Base-by-base conservation (phyloP, 768 basidiomycete genomes). In the Pisolithus tinctorius region DNA sequence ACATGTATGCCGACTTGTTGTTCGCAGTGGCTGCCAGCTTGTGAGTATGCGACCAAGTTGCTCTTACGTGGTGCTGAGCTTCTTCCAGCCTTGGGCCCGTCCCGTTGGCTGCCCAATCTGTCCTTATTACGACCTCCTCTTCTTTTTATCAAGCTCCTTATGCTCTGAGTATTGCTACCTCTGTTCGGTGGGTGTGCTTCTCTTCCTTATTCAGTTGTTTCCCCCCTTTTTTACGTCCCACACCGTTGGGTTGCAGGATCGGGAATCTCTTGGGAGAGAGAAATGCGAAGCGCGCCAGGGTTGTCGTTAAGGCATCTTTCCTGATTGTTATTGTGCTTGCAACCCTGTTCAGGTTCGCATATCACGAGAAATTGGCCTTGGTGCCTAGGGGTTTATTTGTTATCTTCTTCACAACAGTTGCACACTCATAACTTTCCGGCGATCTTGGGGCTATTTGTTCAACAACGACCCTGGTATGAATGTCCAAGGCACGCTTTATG, bases 241-340 rank as follows among this genome's bases (percentile, higher is more conserved):
- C 17, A 13, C 6, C 13, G 13, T 6, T 38, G 13, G 17, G 6
- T 17, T 17, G 13, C 17, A 89, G 89, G 8, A 84, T 93, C 30
- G 93, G 93, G 13, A 96, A 96, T 60, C 73, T 95, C 3, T 76
- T 96, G 2, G 93, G 94, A 4, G 86, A 93, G 55, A 73, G 79
- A 34, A 83, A 90, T 34, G 81, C 84, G 0, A 73, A 74, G 50
- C 83, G 89, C 45, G 93, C 94, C 0, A 76, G 73, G 10, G 72
- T 87, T 37, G 79, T 87, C 0, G 79, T 86, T 2, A 75, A 74
- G 41, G 76, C 84, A 0, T 69, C 88, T 2, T 69, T 97, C 29
- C 53, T 84, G 16, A 73, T 94, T 69, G 81, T 82, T 0, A 60
- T 91, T 11, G 65, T 68, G 4, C 69, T 91, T n/a, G 81, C 14